Conservation (phyloP, 2,329 filamentous ascomycete species). For the Xylaria hypoxylon region DNA sequence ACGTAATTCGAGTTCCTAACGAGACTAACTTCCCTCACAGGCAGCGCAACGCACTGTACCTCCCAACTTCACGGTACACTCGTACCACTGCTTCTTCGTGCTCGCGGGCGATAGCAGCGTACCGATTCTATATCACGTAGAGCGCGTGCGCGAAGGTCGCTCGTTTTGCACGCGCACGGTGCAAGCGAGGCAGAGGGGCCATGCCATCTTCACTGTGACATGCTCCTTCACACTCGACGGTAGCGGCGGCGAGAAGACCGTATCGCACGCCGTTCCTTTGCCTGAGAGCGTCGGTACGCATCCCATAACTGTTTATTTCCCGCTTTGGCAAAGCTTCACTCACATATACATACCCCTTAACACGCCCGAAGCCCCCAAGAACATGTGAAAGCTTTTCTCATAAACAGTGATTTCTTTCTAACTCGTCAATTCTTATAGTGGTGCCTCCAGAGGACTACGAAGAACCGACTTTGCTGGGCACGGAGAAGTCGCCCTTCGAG, state of each 20-base stretch:
- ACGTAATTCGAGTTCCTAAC: too few relatives aligned
- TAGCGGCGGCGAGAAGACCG: constrained; percentile 62
- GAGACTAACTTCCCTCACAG: constrained; percentile 49
- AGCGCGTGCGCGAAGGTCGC: constrained; percentile 89
- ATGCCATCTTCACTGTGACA: constrained; percentile 94
- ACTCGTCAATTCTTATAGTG: neutral
- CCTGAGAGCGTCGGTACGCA: constrained; percentile 56
- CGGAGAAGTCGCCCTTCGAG: constrained; percentile 59
- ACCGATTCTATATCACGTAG: constrained; percentile 94
- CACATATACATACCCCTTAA: neutral
- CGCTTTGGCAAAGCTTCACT: neutral
- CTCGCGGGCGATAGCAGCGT: constrained; percentile 86
- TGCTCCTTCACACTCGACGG: constrained; percentile 84
- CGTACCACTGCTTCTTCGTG: constrained; percentile 99
- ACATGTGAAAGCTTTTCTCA: too few relatives aligned
- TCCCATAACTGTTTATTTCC: neutral
- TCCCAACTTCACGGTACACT: constrained; percentile 84
- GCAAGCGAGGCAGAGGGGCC: constrained; percentile 89
- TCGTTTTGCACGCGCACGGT: constrained; percentile 94
- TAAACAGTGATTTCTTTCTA: too few relatives aligned
- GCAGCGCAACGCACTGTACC: constrained; percentile 91
- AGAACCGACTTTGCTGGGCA: constrained; percentile 60
- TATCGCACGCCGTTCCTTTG: constrained; percentile 74
- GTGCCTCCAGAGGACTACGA: constrained; percentile 57
- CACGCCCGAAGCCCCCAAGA: too few relatives aligned